Conservation (phyloP, 192 early-diverging fungal species). For the Podila clonocystis region DNA sequence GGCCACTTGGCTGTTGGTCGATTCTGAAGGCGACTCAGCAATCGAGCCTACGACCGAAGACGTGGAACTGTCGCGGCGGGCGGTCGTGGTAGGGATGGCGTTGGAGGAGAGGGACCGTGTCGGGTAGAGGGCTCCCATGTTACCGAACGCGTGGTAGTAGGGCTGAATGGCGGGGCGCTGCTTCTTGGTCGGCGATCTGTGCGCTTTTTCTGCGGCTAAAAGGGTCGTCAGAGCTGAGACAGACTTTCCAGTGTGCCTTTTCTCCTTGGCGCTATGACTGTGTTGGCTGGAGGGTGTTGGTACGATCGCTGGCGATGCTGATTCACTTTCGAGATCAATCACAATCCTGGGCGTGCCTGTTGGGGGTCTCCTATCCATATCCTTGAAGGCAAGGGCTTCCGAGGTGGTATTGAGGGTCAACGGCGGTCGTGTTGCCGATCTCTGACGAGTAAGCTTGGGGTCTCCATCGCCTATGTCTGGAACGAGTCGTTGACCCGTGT, state of each 20-base stretch:
- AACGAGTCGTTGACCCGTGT: neutral
- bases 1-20: no score
- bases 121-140: constrained; percentile 7
- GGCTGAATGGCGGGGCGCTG: constrained; percentile 1
- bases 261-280: neutral
- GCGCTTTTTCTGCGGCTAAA: constrained; percentile 1
- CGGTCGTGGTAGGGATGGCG: neutral
- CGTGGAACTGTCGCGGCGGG: neutral
- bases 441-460: neutral
- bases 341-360: neutral
- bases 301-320: neutral
- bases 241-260: neutral
- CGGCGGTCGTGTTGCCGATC: neutral
- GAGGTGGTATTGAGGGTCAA: constrained; percentile 2
- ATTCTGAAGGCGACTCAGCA: no score
- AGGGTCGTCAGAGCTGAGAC: neutral
- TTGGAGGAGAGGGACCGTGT: constrained; percentile 13
- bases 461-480: neutral
- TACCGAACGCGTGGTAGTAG: constrained; percentile 8
- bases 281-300: neutral
- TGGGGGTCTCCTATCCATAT: constrained; percentile 13
- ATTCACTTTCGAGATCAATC: neutral
- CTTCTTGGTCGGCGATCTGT: neutral
- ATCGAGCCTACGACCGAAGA: neutral
- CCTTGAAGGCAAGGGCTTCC: constrained; percentile 4